phyloP scores from a whole-genome alignment of 2,329 filamentous ascomycete genomes.

The Zymoseptoria tritici region DNA sequence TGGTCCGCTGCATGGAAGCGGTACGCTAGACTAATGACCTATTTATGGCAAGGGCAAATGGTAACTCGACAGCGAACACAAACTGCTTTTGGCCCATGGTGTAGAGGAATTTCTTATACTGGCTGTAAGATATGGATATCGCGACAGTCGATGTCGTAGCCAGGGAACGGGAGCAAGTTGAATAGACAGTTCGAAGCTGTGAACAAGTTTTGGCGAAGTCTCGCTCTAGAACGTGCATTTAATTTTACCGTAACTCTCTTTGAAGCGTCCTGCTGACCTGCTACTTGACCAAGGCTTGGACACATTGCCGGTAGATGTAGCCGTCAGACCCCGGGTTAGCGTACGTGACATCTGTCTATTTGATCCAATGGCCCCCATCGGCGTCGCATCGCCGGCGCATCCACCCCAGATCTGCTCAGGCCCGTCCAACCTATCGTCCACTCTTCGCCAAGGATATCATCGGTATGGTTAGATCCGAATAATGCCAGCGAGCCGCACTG shows the following conservation, averaged over 20 bases:
- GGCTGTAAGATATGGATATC: too few relatives aligned
- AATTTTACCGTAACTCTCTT: neutral
- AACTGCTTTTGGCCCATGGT: too few relatives aligned
- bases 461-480: neutral
- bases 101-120: too few relatives aligned
- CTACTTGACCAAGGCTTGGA: too few relatives aligned
- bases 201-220: too few relatives aligned
- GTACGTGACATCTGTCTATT: neutral
- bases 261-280: neutral
- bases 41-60: neutral
- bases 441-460: neutral
- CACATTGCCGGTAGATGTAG: neutral
- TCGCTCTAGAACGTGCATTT: neutral
- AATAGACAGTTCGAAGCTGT: too few relatives aligned
- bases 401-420: neutral
- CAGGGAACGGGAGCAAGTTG: too few relatives aligned
- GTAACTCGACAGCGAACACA: too few relatives aligned
- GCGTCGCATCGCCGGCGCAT: neutral
- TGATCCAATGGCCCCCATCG: neutral
- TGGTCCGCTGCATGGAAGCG: neutral
- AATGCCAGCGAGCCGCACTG: slow-evolving; percentile 4
- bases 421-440: neutral
- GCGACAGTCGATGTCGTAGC: too few relatives aligned
- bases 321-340: neutral
- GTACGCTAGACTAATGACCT: neutral